Conservation (phyloP, 345 rosid genomes). For the Eucalyptus erythrocorys region DNA sequence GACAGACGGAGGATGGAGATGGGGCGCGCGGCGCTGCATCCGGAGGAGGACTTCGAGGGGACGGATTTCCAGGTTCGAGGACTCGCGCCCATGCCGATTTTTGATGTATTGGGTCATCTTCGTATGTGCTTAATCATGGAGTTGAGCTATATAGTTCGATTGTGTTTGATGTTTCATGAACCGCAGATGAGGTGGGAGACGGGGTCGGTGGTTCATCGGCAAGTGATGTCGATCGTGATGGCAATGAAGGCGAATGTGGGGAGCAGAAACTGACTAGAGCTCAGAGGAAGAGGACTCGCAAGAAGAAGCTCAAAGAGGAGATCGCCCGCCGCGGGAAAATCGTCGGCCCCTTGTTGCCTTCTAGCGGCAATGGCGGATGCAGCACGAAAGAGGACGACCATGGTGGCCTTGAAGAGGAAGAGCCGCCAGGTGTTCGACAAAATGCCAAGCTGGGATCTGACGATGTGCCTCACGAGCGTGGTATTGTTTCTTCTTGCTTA, state of each 20-base stretch:
- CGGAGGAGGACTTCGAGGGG: conserved; percentile 9
- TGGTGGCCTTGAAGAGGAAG: not conserved
- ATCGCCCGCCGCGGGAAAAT: conserved; percentile 29
- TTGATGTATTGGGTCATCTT: not conserved
- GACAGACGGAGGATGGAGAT: conserved; percentile 3
- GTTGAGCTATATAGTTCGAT: not conserved
- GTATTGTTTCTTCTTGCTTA: not conserved
- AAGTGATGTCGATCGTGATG: conserved; percentile 1
- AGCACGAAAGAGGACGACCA: not conserved
- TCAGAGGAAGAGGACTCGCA: conserved; percentile 67
- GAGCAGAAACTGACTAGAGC: conserved; percentile 44
- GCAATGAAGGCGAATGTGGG: not conserved
- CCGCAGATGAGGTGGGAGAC: conserved; percentile 27
- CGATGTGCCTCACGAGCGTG: not conserved
- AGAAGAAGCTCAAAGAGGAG: conserved; percentile 61
- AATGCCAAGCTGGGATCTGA: conserved; percentile 23
- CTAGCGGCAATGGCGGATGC: not conserved
- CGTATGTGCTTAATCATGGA: not conserved
- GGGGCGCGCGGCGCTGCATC: not conserved
- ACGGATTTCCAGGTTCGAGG: conserved; percentile 21
- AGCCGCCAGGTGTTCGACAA: conserved; percentile 35
- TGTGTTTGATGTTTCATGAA: not conserved
- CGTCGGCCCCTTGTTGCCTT: conserved; percentile 55
- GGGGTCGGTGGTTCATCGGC: conserved; percentile 1
- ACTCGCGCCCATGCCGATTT: not conserved